Evolutionary conservation across 352 stramenopile species (phyloP), one percentile per base, ranked within the genome.

Genomic region (Globisporangium spinosum): DNA sequence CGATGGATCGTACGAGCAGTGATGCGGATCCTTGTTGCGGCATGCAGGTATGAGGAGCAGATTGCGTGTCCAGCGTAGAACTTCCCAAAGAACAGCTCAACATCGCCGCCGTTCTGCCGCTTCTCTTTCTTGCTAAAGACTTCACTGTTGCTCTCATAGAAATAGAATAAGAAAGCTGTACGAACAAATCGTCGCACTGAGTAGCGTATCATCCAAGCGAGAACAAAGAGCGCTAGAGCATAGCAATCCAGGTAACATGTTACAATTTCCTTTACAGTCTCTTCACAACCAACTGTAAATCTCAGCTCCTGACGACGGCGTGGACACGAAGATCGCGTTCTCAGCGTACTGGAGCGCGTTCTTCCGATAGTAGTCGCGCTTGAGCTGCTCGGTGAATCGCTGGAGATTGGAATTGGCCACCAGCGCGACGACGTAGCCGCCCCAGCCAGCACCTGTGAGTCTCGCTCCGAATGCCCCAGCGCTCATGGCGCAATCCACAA

Each of bases 381-480:
- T 55, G 13, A 90, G 32, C 25, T 62, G 27, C 55, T 74, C 67
- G 59, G 83, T 85, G 58, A 90, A 87, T 17, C 6, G 66, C 9
- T 54, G 27, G 10, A 85, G 70, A 9, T 73, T 59, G 27, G 59
- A 17, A n/a, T 81, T 82, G 20, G 54, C 57, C 2, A 93, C 73
- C 15, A 94, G 62, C 17, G 79, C 70, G 9, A 97, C 83, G 1
- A 83, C 78, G 69, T 86, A 97, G 35, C 89, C 89, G 67, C 89
- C 89, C 89, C 89, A 95, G 0, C 89, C 89, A 67, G 89, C 89
- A 43, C 89, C 89, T 12, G 86, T 95, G 25, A 97, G 67, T 20
- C 87, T 77, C 10, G 83, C 83, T 9, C 89, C 87, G 8, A 91
- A 67, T 22, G 89, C 87, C 20, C 86, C 85, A 45, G 65, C 75